Percentiles rank a stretch among this genome's conserved stretches.
Conservation (phyloP, 345 rosid species). For the Cardiospermum halicacabum region DNA sequence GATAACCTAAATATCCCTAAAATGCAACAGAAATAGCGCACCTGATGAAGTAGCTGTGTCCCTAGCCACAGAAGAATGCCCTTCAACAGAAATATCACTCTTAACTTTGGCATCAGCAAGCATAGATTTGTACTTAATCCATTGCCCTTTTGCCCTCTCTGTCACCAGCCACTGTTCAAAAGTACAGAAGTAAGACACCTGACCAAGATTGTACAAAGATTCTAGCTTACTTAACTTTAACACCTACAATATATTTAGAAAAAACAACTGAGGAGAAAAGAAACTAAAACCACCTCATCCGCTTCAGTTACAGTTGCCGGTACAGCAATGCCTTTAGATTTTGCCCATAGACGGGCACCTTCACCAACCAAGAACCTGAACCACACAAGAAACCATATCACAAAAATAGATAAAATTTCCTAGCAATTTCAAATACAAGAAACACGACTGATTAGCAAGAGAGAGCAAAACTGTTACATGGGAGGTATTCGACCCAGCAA, state of each 20-base stretch:
- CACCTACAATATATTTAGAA: not conserved
- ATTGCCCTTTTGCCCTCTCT: slow-evolving; percentile 68
- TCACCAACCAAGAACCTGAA: slow-evolving; percentile 90
- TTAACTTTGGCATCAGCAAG: slow-evolving; percentile 46
- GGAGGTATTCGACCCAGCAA: slow-evolving; percentile 90
- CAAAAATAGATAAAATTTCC: not conserved
- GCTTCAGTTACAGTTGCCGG: slow-evolving; percentile 52
- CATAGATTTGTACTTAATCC: slow-evolving; percentile 70
- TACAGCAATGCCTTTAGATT: slow-evolving; percentile 49
- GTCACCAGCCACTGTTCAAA: slow-evolving; percentile 78
- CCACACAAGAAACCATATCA: not conserved
- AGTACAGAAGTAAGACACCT: not conserved
- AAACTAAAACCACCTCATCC: slow-evolving; percentile 48
- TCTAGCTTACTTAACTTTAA: not conserved
- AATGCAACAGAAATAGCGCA: slow-evolving; percentile 2
- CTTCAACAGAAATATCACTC: slow-evolving; percentile 15
- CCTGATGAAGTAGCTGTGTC: slow-evolving; percentile 28
- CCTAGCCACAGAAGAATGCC: slow-evolving; percentile 14
- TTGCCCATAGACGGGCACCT: slow-evolving; percentile 82
- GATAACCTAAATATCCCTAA: not conserved
- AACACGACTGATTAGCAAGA: not conserved
- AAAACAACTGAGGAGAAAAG: not conserved
- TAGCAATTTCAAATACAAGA: not conserved
- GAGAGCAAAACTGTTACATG: slow-evolving; percentile 46
- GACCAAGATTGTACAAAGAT: slow-evolving; percentile 7